Percentiles rank a stretch among this genome's conserved stretches.
These are phyloP conservation scores for Alternaria triticimaculans DNA, from an alignment of 2,329 filamentous ascomycete genomes.

Conservation along the genomic window DNA sequence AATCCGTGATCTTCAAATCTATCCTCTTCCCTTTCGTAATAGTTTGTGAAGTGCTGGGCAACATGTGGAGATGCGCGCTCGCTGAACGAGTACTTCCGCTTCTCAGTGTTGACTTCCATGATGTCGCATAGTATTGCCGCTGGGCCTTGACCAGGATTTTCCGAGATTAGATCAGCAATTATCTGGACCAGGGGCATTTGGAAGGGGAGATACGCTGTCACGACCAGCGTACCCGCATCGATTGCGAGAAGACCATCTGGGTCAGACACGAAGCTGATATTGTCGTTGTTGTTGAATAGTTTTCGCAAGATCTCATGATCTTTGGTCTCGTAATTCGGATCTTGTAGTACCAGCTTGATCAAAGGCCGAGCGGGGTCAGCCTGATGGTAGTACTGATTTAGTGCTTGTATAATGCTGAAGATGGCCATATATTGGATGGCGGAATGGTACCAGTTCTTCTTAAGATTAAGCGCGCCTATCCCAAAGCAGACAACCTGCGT, in stretches of 20 bases:
- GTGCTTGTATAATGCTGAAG: conserved; percentile 15
- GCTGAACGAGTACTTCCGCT: not conserved
- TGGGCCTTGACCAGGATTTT: not conserved
- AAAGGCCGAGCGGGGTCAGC: not conserved
- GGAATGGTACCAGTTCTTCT: conserved; percentile 3
- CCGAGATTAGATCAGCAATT: conserved; percentile 14
- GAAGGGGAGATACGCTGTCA: conserved; percentile 16
- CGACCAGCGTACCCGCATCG: conserved; percentile 21
- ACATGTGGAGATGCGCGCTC: not conserved
- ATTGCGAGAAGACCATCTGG: conserved; percentile 25
- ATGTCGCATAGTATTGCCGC: conserved; percentile 7
- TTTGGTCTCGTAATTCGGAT: conserved; percentile 19
- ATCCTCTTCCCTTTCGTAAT: not conserved
- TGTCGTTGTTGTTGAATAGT: not conserved
- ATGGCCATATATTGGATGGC: conserved; percentile 21
- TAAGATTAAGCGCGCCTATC: conserved; percentile 8
- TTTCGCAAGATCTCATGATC: conserved; percentile 9
- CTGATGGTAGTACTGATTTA: not conserved
- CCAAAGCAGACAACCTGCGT: conserved; percentile 23
- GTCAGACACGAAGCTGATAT: conserved; percentile 13
- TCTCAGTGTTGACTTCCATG: not conserved
- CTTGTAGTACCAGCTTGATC: conserved; percentile 22
- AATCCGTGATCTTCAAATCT: not conserved
- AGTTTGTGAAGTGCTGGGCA: not conserved
- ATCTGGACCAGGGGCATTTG: conserved; percentile 26